Evolutionary conservation across 2,329 filamentous ascomycete genomes (phyloP), one percentile per base, ranked within the genome.

Genomic region (Fonsecaea nubica): DNA sequence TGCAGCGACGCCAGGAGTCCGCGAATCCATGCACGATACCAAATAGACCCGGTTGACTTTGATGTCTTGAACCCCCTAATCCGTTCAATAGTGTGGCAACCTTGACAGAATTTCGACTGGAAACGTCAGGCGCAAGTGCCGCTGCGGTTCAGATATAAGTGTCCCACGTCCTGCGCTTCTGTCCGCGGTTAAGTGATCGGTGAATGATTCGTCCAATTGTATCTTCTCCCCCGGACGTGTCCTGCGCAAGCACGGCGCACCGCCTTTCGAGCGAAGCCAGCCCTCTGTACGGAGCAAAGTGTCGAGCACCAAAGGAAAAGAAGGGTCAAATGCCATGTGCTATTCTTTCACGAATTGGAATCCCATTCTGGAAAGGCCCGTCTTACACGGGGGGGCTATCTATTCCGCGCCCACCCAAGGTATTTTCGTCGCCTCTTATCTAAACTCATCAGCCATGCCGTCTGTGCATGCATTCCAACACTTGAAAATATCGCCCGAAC

Each of bases 101-200:
- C 78, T 97, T 97, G 74, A 97, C 92, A 0, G 91, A 93, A 80
- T 97, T 97, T 0, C 94, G 94, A 0, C 94, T 93, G 0, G 93
- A 85, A 9, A 97, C 89, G 64, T 91, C 93, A 0, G 93, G 93
- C 0, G 92, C 90, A 0, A 97, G 85, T 0, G 92, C 93, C 4
- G 0, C 90, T 92, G 0, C 97, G 85, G 76, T 97, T 87, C 6
- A 97, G 82, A 76, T 91, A 93, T 0, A 97, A 84, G 48, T 89
- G 81, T 79, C 98, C 97, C 62, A 92, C 90, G 72, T 97, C 98
- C 5, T 82, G 83, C 93, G 8, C 88, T 91, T 13, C 85, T 86
- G 75, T 97, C 93, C 2, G 93, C 92, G 0, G 76, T 78, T 2
- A 93, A 76, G 0, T 84, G 87, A 73, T 91, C 89, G 54, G 83